Evolutionary conservation across 495 filamentous ascomycete genomes (phyloP).

Genomic region (Neurospora discreta): DNA sequence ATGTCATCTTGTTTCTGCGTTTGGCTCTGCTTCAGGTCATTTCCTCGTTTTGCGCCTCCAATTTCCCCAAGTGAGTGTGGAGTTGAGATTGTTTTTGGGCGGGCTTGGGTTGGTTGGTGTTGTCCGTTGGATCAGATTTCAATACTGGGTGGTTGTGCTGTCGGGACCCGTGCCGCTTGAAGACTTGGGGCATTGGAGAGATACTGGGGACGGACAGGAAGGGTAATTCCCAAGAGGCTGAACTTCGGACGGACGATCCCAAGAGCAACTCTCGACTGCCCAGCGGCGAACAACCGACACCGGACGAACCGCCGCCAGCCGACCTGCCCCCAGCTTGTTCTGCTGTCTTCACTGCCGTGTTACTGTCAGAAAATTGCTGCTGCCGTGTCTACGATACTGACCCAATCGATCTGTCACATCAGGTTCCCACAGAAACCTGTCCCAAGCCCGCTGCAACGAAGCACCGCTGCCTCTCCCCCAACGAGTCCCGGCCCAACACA

Average conservation of each 20-base stretch:
- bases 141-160: not conserved
- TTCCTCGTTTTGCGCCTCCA: not conserved
- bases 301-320: conserved; percentile 6
- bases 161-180: not conserved
- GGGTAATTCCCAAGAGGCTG: not conserved
- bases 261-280: not conserved
- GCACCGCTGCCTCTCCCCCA: conserved; percentile 27
- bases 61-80: conserved; percentile 1
- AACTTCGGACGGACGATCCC: not conserved
- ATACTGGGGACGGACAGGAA: not conserved
- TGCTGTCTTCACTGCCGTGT: conserved; percentile 22
- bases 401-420: conserved; percentile 14
- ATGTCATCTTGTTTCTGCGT: conserved; percentile 1
- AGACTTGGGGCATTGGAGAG: not conserved
- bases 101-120: not conserved
- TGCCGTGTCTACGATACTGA: conserved; percentile 28
- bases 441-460: conserved; percentile 33
- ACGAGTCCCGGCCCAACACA: conserved; percentile 31
- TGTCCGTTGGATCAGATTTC: not conserved
- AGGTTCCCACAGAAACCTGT: conserved; percentile 30
- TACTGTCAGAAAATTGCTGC: conserved; percentile 14
- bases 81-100: not conserved
- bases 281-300: conserved; percentile 1
- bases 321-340: conserved; percentile 9
- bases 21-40: not conserved